A percentile compares a stretch with the other conserved stretches of the same genome.
phyloP scores from a whole-genome alignment of 2,329 filamentous ascomycete genomes.

The Fusarium scirpi region DNA sequence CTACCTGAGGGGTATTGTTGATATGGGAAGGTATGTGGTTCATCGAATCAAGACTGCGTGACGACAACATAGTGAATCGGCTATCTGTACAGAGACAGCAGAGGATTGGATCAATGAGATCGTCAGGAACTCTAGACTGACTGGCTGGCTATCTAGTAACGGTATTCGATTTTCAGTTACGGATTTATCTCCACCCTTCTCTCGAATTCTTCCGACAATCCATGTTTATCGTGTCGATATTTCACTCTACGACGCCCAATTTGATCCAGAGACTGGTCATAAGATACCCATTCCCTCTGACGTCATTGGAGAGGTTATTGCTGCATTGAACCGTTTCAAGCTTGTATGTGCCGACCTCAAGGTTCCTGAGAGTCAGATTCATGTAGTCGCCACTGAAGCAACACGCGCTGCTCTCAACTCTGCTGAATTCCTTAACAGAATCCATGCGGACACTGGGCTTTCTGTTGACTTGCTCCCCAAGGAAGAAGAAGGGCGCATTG shows the following conservation, averaged over 20 bases:
- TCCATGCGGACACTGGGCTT: slow-evolving; percentile 7
- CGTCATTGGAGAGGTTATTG: slow-evolving; percentile 19
- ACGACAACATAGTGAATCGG: too few species aligned
- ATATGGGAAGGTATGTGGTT: slow-evolving; percentile 30
- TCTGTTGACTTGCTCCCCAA: slow-evolving; percentile 18
- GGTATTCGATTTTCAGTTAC: slow-evolving; percentile 32
- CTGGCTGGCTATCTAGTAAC: slow-evolving; percentile 1
- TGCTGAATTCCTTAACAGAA: slow-evolving; percentile 14
- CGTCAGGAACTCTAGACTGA: neutral
- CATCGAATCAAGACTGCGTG: neutral
- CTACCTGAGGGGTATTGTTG: slow-evolving; percentile 26
- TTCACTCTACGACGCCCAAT: slow-evolving; percentile 34
- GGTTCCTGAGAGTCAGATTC: slow-evolving; percentile 14
- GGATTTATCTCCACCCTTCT: slow-evolving; percentile 27
- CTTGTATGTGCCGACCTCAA: slow-evolving; percentile 23
- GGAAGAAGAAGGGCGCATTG: slow-evolving; percentile 30
- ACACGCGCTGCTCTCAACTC: slow-evolving; percentile 32
- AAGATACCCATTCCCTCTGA: slow-evolving; percentile 19
- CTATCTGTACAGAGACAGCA: too few species aligned
- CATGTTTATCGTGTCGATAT: slow-evolving; percentile 33
- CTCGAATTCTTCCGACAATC: slow-evolving; percentile 30
- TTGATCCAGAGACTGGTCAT: slow-evolving; percentile 23
- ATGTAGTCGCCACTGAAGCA: slow-evolving; percentile 28
- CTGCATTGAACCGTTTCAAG: slow-evolving; percentile 28
- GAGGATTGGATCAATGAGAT: too few species aligned